phyloP scores from a whole-genome alignment of 2,329 filamentous ascomycete species.

The Ceratocystis cacaofunesta region DNA sequence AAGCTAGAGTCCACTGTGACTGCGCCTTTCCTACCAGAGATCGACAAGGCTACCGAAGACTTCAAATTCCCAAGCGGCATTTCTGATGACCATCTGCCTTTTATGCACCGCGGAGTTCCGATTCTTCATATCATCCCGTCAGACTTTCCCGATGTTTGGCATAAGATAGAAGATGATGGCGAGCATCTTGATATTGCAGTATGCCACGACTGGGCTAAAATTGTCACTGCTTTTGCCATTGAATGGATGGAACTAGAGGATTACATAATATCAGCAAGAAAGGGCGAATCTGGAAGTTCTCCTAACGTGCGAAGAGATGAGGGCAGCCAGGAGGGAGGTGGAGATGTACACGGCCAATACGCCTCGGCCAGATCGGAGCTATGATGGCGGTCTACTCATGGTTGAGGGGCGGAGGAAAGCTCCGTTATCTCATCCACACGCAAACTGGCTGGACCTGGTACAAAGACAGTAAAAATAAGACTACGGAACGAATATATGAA shows the following conservation, averaged over 20 bases:
- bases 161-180: slow-evolving; percentile 68
- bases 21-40: slow-evolving; percentile 49
- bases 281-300: slow-evolving; percentile 40
- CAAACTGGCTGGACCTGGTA: not conserved
- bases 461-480: not conserved
- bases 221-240: slow-evolving; percentile 68
- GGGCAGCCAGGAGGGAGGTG: not conserved
- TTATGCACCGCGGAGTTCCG: slow-evolving; percentile 72
- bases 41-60: slow-evolving; percentile 34
- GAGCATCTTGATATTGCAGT: slow-evolving; percentile 68
- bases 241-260: slow-evolving; percentile 75
- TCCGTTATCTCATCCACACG: not conserved
- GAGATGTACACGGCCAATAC: not conserved
- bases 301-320: slow-evolving; percentile 30
- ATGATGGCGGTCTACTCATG: not conserved
- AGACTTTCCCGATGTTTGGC: slow-evolving; percentile 77
- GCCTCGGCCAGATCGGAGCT: not conserved
- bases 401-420: not conserved
- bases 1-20: slow-evolving; percentile 46
- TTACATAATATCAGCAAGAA: slow-evolving; percentile 28
- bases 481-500: slow-evolving; percentile 2
- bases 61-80: slow-evolving; percentile 40
- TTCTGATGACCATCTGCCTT: slow-evolving; percentile 83
- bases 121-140: slow-evolving; percentile 78
- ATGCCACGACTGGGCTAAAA: slow-evolving; percentile 73